Conservation (phyloP, 2,329 filamentous ascomycete species). For the Fusarium buharicum region DNA sequence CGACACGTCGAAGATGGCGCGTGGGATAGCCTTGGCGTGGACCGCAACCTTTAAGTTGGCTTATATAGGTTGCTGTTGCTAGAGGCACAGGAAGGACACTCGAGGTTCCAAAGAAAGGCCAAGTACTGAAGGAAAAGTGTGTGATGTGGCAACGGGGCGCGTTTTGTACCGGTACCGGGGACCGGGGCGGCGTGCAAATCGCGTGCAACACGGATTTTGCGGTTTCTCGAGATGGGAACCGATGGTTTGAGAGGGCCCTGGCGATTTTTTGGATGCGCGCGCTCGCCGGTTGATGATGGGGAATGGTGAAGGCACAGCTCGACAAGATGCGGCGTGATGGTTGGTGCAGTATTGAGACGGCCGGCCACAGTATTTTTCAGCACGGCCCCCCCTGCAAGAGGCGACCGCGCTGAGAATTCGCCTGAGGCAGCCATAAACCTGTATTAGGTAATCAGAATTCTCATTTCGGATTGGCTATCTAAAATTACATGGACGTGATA, state of each 20-base stretch:
- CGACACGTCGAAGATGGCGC: slow-evolving; percentile 46
- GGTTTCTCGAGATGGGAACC: slow-evolving; percentile 65
- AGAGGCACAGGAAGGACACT: slow-evolving; percentile 40
- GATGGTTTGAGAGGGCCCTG: slow-evolving; percentile 69
- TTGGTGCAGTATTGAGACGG: slow-evolving; percentile 55
- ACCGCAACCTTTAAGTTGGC: slow-evolving; percentile 34
- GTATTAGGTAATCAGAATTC: slow-evolving; percentile 31
- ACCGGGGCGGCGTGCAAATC: slow-evolving; percentile 61
- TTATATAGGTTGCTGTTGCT: slow-evolving; percentile 9
- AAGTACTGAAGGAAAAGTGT: slow-evolving; percentile 55
- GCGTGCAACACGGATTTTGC: slow-evolving; percentile 65
- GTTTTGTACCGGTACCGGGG: slow-evolving; percentile 55
- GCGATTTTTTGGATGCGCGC: slow-evolving; percentile 72
- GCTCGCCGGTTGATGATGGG: slow-evolving; percentile 62
- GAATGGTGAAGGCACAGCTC: slow-evolving; percentile 64
- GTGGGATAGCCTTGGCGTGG: slow-evolving; percentile 41
- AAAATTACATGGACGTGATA: slow-evolving; percentile 39
- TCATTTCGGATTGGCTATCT: slow-evolving; percentile 14
- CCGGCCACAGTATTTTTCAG: slow-evolving; percentile 57
- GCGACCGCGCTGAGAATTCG: slow-evolving; percentile 37
- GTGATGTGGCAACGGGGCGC: slow-evolving; percentile 54
- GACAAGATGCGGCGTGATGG: slow-evolving; percentile 62
- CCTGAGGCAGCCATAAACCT: slow-evolving; percentile 37
- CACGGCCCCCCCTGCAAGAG: slow-evolving; percentile 51
- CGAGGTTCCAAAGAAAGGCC: slow-evolving; percentile 40